Evolutionary conservation across 805 yeast species (phyloP).

Genomic region (Sugiyamaella qingdaonensis): DNA sequence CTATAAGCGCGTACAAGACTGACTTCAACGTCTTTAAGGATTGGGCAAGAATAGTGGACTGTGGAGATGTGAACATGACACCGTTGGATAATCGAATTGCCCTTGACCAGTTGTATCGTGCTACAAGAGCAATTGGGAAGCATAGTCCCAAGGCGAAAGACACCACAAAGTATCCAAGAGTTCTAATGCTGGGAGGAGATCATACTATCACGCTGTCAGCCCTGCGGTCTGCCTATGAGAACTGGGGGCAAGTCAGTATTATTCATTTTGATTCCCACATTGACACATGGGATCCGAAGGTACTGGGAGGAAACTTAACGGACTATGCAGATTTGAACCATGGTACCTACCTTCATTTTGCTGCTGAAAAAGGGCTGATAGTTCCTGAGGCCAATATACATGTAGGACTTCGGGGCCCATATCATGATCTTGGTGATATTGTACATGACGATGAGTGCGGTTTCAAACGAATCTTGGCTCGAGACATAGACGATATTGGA

Average conservation of each 20-base stretch:
- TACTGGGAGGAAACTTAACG: conserved; percentile 59
- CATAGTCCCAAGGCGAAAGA: conserved; percentile 16
- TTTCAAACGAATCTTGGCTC: conserved; percentile 58
- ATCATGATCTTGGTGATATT: conserved; percentile 45
- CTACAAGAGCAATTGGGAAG: conserved; percentile 42
- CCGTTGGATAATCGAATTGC: conserved; percentile 62
- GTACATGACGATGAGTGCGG: conserved; percentile 60
- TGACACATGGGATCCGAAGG: conserved; percentile 64
- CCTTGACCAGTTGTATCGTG: conserved; percentile 49
- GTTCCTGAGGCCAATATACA: conserved; percentile 47
- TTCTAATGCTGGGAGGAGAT: conserved; percentile 71
- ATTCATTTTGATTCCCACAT: conserved; percentile 66
- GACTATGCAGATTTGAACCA: conserved; percentile 58
- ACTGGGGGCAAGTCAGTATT: conserved; percentile 66
- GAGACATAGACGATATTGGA: conserved; percentile 65
- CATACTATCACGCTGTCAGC: conserved; percentile 71
- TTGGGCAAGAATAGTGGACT: conserved; percentile 52
- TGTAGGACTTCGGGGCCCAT: conserved; percentile 63
- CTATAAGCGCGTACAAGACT: conserved; percentile 44
- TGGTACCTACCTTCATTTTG: conserved; percentile 66
- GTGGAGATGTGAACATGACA: conserved; percentile 60
- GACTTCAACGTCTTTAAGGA: conserved; percentile 45
- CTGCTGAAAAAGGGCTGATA: conserved; percentile 60
- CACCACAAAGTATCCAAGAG: conserved; percentile 51
- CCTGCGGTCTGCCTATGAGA: conserved; percentile 51